phyloP scores from a whole-genome alignment of 805 yeast genomes.

The Sporopachydermia quercuum region DNA sequence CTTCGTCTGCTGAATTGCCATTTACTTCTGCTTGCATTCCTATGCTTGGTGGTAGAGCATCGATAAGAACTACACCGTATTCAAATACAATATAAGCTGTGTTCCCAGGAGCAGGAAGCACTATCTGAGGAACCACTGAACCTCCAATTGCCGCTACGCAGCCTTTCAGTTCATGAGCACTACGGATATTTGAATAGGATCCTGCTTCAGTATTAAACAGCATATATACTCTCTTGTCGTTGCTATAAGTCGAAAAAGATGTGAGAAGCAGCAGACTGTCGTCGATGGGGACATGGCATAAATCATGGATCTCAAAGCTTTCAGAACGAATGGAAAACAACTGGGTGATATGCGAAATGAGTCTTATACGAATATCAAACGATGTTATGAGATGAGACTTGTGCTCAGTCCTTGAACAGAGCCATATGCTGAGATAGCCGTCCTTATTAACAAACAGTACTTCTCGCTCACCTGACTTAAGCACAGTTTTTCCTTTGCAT shows the following conservation, averaged over 20 bases:
- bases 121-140: slow-evolving; percentile 32
- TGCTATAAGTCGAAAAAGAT: slow-evolving; percentile 22
- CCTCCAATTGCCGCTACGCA: neutral
- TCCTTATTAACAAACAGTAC: slow-evolving; percentile 25
- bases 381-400: slow-evolving; percentile 17
- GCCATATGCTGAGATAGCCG: slow-evolving; percentile 36
- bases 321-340: slow-evolving; percentile 13
- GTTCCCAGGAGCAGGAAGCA: slow-evolving; percentile 40
- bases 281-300: slow-evolving; percentile 26
- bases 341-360: neutral
- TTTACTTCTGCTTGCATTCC: slow-evolving; percentile 6
- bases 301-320: slow-evolving; percentile 43
- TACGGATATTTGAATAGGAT: slow-evolving; percentile 47
- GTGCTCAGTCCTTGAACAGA: slow-evolving; percentile 28
- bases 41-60: slow-evolving; percentile 40
- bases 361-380: neutral
- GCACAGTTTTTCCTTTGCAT: neutral
- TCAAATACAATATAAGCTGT: slow-evolving; percentile 48
- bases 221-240: neutral
- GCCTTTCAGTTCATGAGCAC: neutral
- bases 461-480: slow-evolving; percentile 28
- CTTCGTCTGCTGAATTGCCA: slow-evolving; percentile 11
- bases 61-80: slow-evolving; percentile 51
- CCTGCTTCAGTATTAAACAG: slow-evolving; percentile 15
- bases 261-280: slow-evolving; percentile 35